Percentiles rank a stretch among this genome's conserved stretches.
Evolutionary conservation across 1,139 yeast species (phyloP).

Genomic region (Protomyces gravidus): DNA sequence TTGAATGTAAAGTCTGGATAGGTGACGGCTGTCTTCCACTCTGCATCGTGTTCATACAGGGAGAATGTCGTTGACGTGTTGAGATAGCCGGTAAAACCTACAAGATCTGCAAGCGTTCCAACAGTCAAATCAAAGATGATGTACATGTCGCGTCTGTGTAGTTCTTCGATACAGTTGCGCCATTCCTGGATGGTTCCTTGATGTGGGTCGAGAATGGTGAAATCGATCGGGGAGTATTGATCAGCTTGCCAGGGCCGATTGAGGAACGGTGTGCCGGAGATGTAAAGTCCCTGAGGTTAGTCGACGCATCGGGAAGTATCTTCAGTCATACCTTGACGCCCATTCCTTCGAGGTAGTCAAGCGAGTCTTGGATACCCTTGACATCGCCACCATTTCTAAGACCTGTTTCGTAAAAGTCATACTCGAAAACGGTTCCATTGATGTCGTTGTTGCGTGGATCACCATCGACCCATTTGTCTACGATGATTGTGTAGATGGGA

Average conservation of each 20-base stretch:
- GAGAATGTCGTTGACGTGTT: constrained; percentile 28
- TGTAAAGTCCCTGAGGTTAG: constrained; percentile 22
- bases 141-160: constrained; percentile 30
- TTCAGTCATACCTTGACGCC: constrained; percentile 34
- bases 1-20: constrained; percentile 29
- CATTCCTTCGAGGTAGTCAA: constrained; percentile 30
- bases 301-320: background rate
- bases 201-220: constrained; percentile 30
- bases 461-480: constrained; percentile 30
- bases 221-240: constrained; percentile 31
- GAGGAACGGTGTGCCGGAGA: constrained; percentile 31
- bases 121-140: constrained; percentile 30
- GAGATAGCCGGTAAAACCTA: constrained; percentile 29
- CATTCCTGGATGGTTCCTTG: constrained; percentile 29
- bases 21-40: constrained; percentile 25
- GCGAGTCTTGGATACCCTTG: constrained; percentile 26
- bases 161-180: constrained; percentile 27
- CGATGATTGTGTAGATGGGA: constrained; percentile 29
- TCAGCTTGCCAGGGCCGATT: constrained; percentile 31
- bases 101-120: constrained; percentile 30
- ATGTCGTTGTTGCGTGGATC: constrained; percentile 30
- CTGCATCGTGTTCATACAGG: constrained; percentile 29
- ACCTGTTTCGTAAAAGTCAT: constrained; percentile 27
- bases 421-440: constrained; percentile 29
- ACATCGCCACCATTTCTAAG: constrained; percentile 31